A percentile compares a stretch with the other conserved stretches of the same genome.
Conservation (phyloP, 306 rosid species). For the Arachis hypogaea region DNA sequence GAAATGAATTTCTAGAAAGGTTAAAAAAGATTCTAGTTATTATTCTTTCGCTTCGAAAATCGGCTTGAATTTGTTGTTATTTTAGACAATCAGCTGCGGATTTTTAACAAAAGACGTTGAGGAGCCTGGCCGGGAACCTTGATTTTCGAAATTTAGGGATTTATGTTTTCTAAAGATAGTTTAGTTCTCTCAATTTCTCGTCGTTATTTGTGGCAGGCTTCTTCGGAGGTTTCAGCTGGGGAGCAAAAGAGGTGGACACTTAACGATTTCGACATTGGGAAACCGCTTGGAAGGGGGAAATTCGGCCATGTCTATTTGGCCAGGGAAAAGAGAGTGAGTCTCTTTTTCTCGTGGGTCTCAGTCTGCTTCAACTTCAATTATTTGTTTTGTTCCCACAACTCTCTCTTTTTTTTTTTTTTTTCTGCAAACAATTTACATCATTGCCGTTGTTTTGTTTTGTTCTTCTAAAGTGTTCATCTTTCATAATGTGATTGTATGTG, state of each 20-base stretch:
- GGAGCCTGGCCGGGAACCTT: neutral
- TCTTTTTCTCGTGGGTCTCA: neutral
- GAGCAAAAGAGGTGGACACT: slow-evolving; percentile 90
- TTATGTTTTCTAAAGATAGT: neutral
- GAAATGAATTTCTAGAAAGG: no score
- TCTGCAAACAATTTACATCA: no score
- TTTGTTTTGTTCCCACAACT: no score
- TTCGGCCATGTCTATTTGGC: slow-evolving; percentile 99
- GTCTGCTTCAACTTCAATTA: neutral
- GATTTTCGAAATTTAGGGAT: neutral
- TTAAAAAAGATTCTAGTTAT: no score
- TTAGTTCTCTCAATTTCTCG: neutral
- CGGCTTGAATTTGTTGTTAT: neutral
- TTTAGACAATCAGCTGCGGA: neutral
- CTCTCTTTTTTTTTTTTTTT: no score
- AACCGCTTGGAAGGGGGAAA: slow-evolving; percentile 97
- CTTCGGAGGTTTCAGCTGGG: slow-evolving; percentile 62
- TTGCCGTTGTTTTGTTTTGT: neutral
- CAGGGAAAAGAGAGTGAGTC: slow-evolving; percentile 85
- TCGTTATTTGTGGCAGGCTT: slow-evolving; percentile 46
- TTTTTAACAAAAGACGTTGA: slow-evolving; percentile 4
- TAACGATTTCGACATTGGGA: slow-evolving; percentile 90
- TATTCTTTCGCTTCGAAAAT: neutral
- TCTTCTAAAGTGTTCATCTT: neutral
- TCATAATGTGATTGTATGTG: slow-evolving; percentile 5